Conservation (phyloP, 345 rosid species). For the Linum tenue region DNA sequence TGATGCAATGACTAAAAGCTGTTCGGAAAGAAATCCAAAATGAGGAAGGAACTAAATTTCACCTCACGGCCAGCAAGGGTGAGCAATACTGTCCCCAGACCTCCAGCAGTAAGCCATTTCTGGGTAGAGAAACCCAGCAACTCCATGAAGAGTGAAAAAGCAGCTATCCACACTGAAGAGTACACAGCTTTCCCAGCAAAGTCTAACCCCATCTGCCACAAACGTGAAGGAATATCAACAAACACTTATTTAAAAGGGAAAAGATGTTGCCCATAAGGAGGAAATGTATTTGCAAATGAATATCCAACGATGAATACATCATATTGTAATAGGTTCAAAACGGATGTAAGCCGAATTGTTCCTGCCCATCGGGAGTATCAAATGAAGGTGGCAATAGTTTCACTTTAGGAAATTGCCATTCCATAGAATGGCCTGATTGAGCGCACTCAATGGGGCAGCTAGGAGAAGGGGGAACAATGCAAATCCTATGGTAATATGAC, state of each 20-base stretch:
- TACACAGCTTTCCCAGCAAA: slow-evolving; percentile 91
- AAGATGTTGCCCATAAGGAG: too few species aligned
- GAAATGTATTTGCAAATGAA: too few species aligned
- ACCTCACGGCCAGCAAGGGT: slow-evolving; percentile 99
- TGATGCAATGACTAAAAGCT: background rate
- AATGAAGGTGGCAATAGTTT: background rate
- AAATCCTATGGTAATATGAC: background rate
- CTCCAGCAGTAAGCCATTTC: slow-evolving; percentile 93
- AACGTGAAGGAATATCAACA: background rate
- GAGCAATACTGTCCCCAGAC: slow-evolving; percentile 92
- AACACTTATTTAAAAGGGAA: too few species aligned
- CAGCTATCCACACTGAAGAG: slow-evolving; percentile 87
- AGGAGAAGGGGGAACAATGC: background rate
- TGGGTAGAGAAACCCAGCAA: slow-evolving; percentile 90
- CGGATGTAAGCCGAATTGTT: too few species aligned
- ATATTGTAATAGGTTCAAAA: too few species aligned
- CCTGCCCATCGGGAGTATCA: too few species aligned
- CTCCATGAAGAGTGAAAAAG: slow-evolving; percentile 85
- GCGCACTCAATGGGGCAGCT: background rate
- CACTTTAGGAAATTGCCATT: background rate
- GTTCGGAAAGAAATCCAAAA: background rate
- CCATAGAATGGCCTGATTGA: background rate
- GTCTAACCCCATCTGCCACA: slow-evolving; percentile 75
- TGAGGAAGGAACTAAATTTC: slow-evolving; percentile 9
- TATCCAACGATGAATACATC: too few species aligned